These are phyloP conservation scores for Cryptosporidium tyzzeri DNA, from an alignment of 169 alveolate species.

Conservation along the genomic window DNA sequence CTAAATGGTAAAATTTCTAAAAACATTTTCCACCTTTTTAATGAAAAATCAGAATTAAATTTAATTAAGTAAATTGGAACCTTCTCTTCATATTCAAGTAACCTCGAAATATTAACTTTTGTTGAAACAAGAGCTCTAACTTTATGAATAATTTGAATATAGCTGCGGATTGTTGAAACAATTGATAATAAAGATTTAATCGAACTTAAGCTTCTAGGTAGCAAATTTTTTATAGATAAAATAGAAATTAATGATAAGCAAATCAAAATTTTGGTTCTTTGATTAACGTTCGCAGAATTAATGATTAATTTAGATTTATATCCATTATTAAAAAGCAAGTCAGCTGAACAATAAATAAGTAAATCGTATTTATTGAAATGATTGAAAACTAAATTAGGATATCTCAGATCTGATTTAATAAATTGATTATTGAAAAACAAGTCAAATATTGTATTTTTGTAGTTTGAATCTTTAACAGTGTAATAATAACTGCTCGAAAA, in stretches of 20 bases:
- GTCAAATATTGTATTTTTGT: not conserved
- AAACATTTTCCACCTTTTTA: slow-evolving; percentile 29
- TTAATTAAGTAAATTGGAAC: slow-evolving; percentile 29
- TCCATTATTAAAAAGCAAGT: slow-evolving; percentile 23
- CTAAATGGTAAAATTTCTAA: not conserved
- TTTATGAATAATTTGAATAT: not conserved
- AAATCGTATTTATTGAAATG: slow-evolving; percentile 4
- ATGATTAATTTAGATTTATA: slow-evolving; percentile 4
- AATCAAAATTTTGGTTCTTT: not conserved
- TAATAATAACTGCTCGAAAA: not conserved
- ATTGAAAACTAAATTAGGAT: not conserved
- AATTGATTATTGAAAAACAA: not conserved
- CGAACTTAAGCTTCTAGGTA: not conserved
- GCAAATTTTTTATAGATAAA: not conserved
- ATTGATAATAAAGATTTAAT: not conserved
- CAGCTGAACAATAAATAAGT: slow-evolving; percentile 32
- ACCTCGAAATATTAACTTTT: not conserved
- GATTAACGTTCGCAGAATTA: slow-evolving; percentile 17
- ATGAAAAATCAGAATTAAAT: not conserved
- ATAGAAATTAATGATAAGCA: slow-evolving; percentile 12
- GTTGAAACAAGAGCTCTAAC: not conserved
- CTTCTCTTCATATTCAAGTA: slow-evolving; percentile 1
- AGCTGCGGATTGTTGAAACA: not conserved
- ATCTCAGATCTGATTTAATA: not conserved
- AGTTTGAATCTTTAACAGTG: not conserved